phyloP scores from a whole-genome alignment of 164 flowering plant genomes.

The Tetrastigma voinierianum region DNA sequence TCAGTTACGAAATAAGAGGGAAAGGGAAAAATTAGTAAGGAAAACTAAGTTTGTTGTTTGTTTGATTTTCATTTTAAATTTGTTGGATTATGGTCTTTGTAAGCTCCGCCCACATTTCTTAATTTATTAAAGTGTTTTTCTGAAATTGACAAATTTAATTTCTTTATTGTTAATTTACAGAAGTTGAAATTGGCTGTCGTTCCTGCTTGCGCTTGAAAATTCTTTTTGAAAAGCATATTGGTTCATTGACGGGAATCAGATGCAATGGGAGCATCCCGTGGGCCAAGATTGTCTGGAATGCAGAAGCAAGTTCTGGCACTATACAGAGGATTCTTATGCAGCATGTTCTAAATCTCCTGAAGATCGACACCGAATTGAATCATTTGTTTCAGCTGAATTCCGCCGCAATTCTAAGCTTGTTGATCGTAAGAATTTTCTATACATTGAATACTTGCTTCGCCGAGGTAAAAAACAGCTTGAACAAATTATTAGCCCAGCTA shows the following conservation, averaged over 20 bases:
- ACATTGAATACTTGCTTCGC: conserved; percentile 75
- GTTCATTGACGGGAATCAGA: background rate
- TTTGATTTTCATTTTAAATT: no score
- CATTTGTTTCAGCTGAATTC: conserved; percentile 65
- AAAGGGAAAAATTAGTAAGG: no score
- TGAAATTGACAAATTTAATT: no score
- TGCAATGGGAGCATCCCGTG: conserved; percentile 30
- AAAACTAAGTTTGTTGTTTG: no score
- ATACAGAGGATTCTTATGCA: conserved; percentile 66
- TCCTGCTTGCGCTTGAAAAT: no score
- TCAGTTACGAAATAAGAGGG: no score
- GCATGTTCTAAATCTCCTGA: conserved; percentile 63
- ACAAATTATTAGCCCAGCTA: conserved; percentile 60
- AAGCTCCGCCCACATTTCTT: no score
- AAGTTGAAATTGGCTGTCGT: no score
- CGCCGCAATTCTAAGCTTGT: conserved; percentile 50
- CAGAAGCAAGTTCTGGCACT: conserved; percentile 70
- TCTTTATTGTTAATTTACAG: no score
- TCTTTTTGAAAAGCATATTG: no score
- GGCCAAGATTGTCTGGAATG: conserved; percentile 65
- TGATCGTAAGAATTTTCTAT: conserved; percentile 69
- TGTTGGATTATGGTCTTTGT: no score
- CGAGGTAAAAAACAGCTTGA: conserved; percentile 72
- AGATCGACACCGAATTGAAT: conserved; percentile 54
- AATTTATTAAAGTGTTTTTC: no score